Evolutionary conservation across 805 yeast genomes (phyloP).

Genomic region (Candida sithepensis): DNA sequence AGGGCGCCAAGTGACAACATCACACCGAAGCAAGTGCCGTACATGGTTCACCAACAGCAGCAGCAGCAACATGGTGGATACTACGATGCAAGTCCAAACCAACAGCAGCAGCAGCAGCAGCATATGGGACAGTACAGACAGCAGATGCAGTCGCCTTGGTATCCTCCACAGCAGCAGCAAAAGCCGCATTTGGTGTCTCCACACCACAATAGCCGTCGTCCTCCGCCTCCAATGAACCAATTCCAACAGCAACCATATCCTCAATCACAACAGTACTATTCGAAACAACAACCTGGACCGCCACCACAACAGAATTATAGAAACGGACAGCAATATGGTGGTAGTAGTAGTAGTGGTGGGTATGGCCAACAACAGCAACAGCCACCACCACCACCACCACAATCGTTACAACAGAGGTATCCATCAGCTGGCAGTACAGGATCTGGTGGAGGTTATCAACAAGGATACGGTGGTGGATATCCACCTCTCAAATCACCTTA

Average conservation of each 20-base stretch:
- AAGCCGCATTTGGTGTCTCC: too few species aligned
- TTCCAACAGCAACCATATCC: constrained; percentile 4
- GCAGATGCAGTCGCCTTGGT: background rate
- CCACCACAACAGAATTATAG: constrained; percentile 11
- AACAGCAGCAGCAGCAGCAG: constrained; percentile 2
- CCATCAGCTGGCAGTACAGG: constrained; percentile 1
- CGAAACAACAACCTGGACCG: constrained; percentile 12
- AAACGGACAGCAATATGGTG: too few species aligned
- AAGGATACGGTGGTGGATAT: constrained; percentile 3
- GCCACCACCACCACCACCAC: constrained; percentile 2
- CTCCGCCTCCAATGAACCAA: constrained; percentile 3
- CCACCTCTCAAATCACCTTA: background rate
- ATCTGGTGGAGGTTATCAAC: background rate
- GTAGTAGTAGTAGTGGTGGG: too few species aligned
- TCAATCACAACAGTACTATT: constrained; percentile 3
- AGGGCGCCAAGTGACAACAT: constrained; percentile 28
- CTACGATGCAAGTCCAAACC: background rate
- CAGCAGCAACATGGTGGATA: constrained; percentile 2
- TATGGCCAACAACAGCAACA: constrained; percentile 14
- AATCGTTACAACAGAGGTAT: constrained; percentile 2
- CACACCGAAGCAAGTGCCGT: constrained; percentile 17
- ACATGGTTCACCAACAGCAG: constrained; percentile 8
- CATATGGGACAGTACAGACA: too few species aligned
- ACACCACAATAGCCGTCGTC: background rate
- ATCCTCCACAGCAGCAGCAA: background rate